Percentiles rank a stretch among this genome's conserved stretches.
Evolutionary conservation across 805 yeast species (phyloP).

Genomic region (Wickerhamia fluorescens): DNA sequence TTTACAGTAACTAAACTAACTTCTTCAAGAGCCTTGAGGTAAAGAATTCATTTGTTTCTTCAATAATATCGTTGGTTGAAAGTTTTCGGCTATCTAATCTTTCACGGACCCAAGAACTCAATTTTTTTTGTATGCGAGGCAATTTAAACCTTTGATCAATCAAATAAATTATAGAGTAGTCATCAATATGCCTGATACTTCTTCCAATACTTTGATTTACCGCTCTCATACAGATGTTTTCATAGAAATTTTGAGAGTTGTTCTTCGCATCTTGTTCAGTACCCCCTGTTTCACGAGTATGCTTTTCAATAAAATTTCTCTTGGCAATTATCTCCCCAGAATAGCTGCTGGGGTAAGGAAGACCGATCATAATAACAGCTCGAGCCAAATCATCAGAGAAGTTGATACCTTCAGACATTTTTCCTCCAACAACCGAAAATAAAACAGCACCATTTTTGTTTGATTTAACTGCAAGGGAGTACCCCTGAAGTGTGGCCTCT

Average conservation of each 20-base stretch:
- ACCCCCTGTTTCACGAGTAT: constrained; percentile 43
- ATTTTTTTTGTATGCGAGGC: constrained; percentile 43
- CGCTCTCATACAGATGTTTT: constrained; percentile 82
- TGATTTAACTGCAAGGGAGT: constrained; percentile 34
- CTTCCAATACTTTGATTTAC: constrained; percentile 92
- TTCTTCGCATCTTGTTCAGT: constrained; percentile 37
- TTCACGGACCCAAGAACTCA: constrained; percentile 68
- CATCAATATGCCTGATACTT: constrained; percentile 77
- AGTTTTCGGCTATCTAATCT: constrained; percentile 10
- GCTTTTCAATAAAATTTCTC: constrained; percentile 52
- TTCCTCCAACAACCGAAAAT: constrained; percentile 87
- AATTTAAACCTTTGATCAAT: constrained; percentile 57
- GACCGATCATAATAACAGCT: constrained; percentile 77
- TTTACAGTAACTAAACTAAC: constrained; percentile 4
- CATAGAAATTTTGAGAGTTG: constrained; percentile 56
- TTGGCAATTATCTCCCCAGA: constrained; percentile 78
- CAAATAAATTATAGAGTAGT: constrained; percentile 69
- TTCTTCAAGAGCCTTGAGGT: too few species aligned
- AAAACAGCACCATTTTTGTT: constrained; percentile 52
- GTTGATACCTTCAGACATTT: constrained; percentile 88
- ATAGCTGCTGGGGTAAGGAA: constrained; percentile 81
- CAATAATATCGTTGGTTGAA: constrained; percentile 8
- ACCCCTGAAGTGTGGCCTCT: constrained; percentile 43
- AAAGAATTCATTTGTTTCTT: constrained; percentile 23
- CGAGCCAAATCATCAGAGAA: constrained; percentile 85